phyloP scores from a whole-genome alignment of 2,329 filamentous ascomycete genomes.

The Penicillium nordicum region DNA sequence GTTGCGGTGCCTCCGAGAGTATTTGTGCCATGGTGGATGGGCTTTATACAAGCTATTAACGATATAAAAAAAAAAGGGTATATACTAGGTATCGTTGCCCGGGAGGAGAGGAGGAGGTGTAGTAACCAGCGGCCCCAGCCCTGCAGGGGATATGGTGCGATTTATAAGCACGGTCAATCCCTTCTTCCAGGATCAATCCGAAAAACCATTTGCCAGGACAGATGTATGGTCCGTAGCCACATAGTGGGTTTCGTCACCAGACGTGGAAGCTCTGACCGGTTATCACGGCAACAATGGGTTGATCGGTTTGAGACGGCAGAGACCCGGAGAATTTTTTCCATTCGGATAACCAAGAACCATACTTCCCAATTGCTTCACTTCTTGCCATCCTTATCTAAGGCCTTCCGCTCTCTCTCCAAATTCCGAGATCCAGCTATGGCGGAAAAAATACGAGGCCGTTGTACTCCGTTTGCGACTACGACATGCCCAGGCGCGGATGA shows the following conservation, averaged over 20 bases:
- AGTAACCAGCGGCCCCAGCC: background rate
- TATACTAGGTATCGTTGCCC: background rate
- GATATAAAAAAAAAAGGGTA: background rate
- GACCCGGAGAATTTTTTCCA: background rate
- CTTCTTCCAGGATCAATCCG: constrained; percentile 14
- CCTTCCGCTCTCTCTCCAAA: background rate
- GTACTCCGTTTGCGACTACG: background rate
- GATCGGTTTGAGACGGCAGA: constrained; percentile 13
- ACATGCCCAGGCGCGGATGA: constrained; percentile 19
- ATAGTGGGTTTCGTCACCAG: constrained; percentile 24
- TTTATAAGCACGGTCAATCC: constrained; percentile 24
- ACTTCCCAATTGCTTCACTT: background rate
- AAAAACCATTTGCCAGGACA: constrained; percentile 15
- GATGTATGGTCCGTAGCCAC: constrained; percentile 18
- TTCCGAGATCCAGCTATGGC: background rate
- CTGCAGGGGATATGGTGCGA: constrained; percentile 3
- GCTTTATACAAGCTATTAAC: constrained; percentile 5
- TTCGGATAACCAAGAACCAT: constrained; percentile 10
- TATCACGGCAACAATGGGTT: constrained; percentile 21
- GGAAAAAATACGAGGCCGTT: background rate
- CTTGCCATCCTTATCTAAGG: background rate
- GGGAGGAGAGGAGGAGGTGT: background rate
- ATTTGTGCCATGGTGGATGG: constrained; percentile 18
- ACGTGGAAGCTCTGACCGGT: constrained; percentile 22
- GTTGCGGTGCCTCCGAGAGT: constrained; percentile 16